Percentiles rank a stretch among this genome's conserved stretches.
These are phyloP conservation scores for Ziziphus jujuba DNA, from an alignment of 306 rosid genomes.

Conservation along the genomic window DNA sequence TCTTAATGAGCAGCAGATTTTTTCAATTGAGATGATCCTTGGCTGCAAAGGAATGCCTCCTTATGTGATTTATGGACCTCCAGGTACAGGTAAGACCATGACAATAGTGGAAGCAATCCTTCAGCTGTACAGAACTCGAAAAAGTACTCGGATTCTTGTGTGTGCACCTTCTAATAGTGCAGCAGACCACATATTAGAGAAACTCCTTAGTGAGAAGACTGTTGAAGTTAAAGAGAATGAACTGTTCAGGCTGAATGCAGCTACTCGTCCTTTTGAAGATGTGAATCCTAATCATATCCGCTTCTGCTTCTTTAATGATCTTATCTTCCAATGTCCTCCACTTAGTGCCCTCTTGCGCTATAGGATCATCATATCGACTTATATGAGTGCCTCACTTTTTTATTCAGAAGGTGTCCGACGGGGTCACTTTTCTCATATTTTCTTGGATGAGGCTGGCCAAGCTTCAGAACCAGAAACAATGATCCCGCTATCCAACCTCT, in stretches of 20 bases:
- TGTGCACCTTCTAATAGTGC: constrained; percentile 93
- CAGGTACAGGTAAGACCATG: constrained; percentile 89
- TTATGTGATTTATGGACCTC: constrained; percentile 85
- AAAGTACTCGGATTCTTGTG: constrained; percentile 60
- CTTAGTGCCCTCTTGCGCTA: constrained; percentile 41
- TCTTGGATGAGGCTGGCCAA: constrained; percentile 98
- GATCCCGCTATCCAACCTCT: constrained; percentile 71
- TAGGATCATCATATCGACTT: constrained; percentile 79
- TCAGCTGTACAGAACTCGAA: constrained; percentile 54
- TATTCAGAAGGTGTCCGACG: constrained; percentile 59
- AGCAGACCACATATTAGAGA: constrained; percentile 79
- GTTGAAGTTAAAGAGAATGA: constrained; percentile 43
- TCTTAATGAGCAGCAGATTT: constrained; percentile 63
- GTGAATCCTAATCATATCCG: constrained; percentile 57
- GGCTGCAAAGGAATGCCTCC: constrained; percentile 90
- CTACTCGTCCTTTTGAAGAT: constrained; percentile 64
- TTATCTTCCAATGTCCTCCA: constrained; percentile 71
- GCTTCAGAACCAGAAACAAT: constrained; percentile 95
- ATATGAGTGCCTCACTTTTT: constrained; percentile 69
- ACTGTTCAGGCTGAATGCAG: constrained; percentile 81
- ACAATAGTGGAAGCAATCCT: constrained; percentile 79
- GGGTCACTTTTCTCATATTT: constrained; percentile 88
- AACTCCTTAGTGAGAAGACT: constrained; percentile 46
- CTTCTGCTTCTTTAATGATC: constrained; percentile 66
- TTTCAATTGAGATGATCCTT: constrained; percentile 63